phyloP scores from a whole-genome alignment of 306 rosid species.

The cucumber (Cucumis sativus) region DNA sequence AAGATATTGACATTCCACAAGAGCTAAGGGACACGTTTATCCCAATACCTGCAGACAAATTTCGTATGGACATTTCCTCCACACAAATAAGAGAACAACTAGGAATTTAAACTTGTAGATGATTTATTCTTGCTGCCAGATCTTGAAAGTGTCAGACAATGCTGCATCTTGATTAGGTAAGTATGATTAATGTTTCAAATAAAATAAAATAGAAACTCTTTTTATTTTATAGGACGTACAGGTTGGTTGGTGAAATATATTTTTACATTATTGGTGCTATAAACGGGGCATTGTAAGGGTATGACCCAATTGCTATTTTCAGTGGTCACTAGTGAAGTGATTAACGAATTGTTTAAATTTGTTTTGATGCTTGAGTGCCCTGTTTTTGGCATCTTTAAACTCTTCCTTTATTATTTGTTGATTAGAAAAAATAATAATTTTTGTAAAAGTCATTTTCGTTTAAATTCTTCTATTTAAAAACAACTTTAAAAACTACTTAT shows the following conservation, averaged over 20 bases:
- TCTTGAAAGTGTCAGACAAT: not conserved
- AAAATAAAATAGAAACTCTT: not conserved
- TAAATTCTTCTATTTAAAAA: no score
- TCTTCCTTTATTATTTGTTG: no score
- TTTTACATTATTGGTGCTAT: not conserved
- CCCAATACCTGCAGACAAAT: constrained; percentile 59
- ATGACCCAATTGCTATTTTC: not conserved
- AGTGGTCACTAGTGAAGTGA: not conserved
- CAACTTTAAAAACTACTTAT: no score
- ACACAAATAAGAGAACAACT: constrained; percentile 52
- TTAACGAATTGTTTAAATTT: not conserved
- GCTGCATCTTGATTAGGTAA: not conserved
- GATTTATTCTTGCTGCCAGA: not conserved
- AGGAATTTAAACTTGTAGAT: constrained; percentile 26
- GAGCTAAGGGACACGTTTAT: constrained; percentile 69
- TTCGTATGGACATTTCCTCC: constrained; percentile 82
- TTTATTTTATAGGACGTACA: not conserved
- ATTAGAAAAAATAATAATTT: no score
- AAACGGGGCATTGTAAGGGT: not conserved
- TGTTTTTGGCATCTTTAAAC: not conserved
- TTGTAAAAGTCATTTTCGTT: no score
- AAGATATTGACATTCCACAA: constrained; percentile 62
- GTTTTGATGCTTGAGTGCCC: not conserved
- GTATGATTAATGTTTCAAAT: not conserved
- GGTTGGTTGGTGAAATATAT: not conserved